A percentile compares a stretch with the other conserved stretches of the same genome.
phyloP scores from a whole-genome alignment of 129 eudicot species.

The Pittosporum tobira region DNA sequence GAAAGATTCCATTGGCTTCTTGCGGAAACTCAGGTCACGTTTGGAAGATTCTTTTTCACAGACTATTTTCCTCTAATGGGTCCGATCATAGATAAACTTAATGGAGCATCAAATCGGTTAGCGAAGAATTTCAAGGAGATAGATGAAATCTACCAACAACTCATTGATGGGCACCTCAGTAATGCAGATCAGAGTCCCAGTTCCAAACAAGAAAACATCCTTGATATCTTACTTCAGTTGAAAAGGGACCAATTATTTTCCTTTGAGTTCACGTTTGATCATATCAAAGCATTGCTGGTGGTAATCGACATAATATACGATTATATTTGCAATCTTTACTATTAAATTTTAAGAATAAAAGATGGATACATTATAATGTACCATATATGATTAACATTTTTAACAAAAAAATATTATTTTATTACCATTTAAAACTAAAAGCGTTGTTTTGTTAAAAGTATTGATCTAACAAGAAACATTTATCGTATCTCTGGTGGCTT shows the following conservation, averaged over 20 bases:
- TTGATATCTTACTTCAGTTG: constrained; percentile 8
- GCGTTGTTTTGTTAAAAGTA: no score
- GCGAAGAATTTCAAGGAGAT: not conserved
- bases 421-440: no score
- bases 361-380: not conserved
- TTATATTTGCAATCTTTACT: not conserved
- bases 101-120: not conserved
- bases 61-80: constrained; percentile 12
- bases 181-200: no score
- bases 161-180: constrained; percentile 14
- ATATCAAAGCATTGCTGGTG: constrained; percentile 10
- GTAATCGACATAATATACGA: not conserved
- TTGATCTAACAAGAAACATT: no score
- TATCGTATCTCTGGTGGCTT: no score
- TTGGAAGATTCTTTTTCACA: not conserved
- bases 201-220: constrained; percentile 6
- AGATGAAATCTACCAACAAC: constrained; percentile 5
- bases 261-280: constrained; percentile 5
- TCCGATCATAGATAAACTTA: constrained; percentile 6
- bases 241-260: not conserved
- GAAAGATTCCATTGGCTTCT: constrained; percentile 2
- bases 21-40: constrained; percentile 3
- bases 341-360: no score
- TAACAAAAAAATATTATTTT: no score
- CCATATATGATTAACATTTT: not conserved